Conservation (phyloP, 495 filamentous ascomycete species). For the Podospora appendiculata region DNA sequence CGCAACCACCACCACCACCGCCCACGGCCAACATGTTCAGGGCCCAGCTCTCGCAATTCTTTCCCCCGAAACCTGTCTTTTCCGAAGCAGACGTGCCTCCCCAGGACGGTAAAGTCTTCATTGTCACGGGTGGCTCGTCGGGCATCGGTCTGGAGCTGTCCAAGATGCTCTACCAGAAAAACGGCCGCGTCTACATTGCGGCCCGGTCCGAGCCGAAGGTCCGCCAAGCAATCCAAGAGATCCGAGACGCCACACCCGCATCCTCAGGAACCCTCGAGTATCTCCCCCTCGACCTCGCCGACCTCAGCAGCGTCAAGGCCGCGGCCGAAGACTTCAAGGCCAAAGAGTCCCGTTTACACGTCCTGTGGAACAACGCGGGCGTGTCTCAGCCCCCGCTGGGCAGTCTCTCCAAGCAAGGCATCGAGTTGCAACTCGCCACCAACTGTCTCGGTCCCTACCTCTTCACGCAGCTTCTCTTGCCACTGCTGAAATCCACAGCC, state of each 20-base stretch:
- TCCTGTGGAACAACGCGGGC: conserved; percentile 31
- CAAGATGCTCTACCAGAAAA: conserved; percentile 31
- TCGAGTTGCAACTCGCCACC: conserved; percentile 15
- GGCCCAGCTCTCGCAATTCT: conserved; percentile 14
- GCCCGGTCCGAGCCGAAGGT: conserved; percentile 26
- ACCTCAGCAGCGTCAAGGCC: conserved; percentile 18
- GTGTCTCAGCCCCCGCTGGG: conserved; percentile 24
- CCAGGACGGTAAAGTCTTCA: conserved; percentile 27
- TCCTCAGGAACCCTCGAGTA: conserved; percentile 14
- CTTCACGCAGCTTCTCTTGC: conserved; percentile 1
- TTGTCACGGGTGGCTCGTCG: conserved; percentile 35
- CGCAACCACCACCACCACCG: not conserved
- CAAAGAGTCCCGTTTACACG: conserved; percentile 14
- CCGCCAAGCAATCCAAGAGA: conserved; percentile 14
- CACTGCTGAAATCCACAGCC: not conserved
- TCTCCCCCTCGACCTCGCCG: conserved; percentile 18
- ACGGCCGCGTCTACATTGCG: conserved; percentile 37
- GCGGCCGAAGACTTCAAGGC: conserved; percentile 14
- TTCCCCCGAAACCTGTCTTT: conserved; percentile 16
- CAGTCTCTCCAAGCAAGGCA: conserved; percentile 25
- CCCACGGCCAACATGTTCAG: not conserved
- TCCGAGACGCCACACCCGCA: conserved; percentile 7
- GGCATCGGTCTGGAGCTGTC: conserved; percentile 38
- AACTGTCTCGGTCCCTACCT: conserved; percentile 2
- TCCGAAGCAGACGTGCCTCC: conserved; percentile 14